Base-by-base conservation (phyloP, 2,329 filamentous ascomycete species). In the Sporothrix protearum region DNA sequence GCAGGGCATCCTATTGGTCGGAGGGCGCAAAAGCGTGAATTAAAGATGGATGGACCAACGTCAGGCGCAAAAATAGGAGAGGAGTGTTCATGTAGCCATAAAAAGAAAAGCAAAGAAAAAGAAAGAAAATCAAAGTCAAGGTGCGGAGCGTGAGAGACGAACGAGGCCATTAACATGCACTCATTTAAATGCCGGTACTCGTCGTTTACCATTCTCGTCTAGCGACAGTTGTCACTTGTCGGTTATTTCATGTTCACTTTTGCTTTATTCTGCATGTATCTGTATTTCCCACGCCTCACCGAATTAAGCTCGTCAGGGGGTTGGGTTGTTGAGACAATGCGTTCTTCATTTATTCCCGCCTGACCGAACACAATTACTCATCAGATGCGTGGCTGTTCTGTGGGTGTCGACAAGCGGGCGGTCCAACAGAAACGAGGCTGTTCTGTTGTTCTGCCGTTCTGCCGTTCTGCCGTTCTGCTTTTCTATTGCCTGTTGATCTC, bases 1-100 rank as follows among this genome's bases (percentile, higher is more conserved):
- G 36, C 30, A 51, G 8, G 12, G 47, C 12, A 28, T 22, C 69
- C 71, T 68, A 74, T 74, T 74, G 73, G 73, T 19, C 39, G 25
- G 8, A 57, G 55, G 5, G 16, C n/a, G 59, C 3, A 12, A 19
- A 39, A 64, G 33, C 36, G 39, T 45, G 59, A 64, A 68, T 55
- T 42, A 42, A 8, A 55, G 30, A 68, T 39, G 16, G 25, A 66
- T 19, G 39, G 42, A 14, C 45, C 4, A 28, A 45, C 51, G 49
- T 53, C 28, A 12, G 19, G 59, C 45, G 12, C 9, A 64, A 25
- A 64, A 30, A 63, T n/a, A n/a, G n/a, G n/a, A n/a, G n/a, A n/a
- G n/a, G n/a, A n/a, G n/a, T n/a, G n/a, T n/a, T n/a, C n/a, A n/a
- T n/a, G n/a, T n/a, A n/a, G n/a, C n/a, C n/a, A n/a, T n/a, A 49